Percentiles rank a stretch among this genome's conserved stretches.
Conservation (phyloP, 179 eudicot genomes). For the Gypsophila paniculata region DNA sequence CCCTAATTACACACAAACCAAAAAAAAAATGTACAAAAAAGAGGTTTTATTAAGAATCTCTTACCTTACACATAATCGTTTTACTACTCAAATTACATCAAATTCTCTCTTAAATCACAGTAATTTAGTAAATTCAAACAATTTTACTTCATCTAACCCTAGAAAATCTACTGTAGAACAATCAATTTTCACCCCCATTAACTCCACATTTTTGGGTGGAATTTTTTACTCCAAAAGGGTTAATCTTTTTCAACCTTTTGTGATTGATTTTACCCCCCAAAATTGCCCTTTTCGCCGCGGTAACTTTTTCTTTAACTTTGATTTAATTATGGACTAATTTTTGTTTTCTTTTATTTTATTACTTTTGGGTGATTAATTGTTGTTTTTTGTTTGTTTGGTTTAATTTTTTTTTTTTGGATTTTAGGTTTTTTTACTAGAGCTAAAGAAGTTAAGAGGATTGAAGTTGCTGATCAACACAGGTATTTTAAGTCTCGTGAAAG, state of each 20-base stretch:
- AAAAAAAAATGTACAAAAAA: conserved; percentile 14
- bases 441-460: conserved; percentile 57
- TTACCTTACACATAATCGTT: conserved; percentile 27
- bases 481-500: conserved; percentile 11
- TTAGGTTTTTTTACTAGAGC: conserved; percentile 69
- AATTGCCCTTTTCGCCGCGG: conserved; percentile 34
- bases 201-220: conserved; percentile 18
- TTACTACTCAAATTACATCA: neutral
- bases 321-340: too few species aligned
- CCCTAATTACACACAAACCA: too few species aligned
- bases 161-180: conserved; percentile 11
- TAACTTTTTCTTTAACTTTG: conserved; percentile 19
- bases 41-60: conserved; percentile 32
- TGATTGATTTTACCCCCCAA: conserved; percentile 17
- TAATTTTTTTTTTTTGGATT: conserved; percentile 11
- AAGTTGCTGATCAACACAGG: conserved; percentile 58
- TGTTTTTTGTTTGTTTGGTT: too few species aligned
- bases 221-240: conserved; percentile 20
- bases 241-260: conserved; percentile 13
- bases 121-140: neutral
- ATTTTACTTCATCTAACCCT: conserved; percentile 16
- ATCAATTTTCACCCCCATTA: conserved; percentile 15
- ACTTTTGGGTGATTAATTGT: neutral
- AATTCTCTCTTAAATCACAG: conserved; percentile 3
- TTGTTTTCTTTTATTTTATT: too few species aligned